Conservation (phyloP, 176 grass and related monocot genomes). For the Urochloa ruziziensis region DNA sequence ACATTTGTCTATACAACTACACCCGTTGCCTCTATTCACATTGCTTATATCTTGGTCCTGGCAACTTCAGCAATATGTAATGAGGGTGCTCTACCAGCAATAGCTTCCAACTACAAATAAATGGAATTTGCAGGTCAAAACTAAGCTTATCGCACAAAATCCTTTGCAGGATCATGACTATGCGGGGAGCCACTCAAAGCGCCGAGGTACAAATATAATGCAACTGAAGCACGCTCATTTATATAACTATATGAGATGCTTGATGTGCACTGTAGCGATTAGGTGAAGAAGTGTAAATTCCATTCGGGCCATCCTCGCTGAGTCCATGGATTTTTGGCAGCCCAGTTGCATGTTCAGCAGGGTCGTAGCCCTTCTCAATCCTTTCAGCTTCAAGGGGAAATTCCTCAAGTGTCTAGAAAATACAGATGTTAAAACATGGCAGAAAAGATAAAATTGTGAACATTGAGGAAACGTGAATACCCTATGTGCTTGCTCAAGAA, state of each 20-base stretch:
- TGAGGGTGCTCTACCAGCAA: background rate
- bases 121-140: constrained; percentile 36
- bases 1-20: background rate
- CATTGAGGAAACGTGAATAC: constrained; percentile 41
- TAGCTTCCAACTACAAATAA: background rate
- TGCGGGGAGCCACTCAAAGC: background rate
- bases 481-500: constrained; percentile 83
- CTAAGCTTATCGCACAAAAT: background rate
- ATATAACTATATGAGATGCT: constrained; percentile 25
- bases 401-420: constrained; percentile 79
- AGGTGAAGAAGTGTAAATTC: constrained; percentile 24
- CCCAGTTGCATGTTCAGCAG: constrained; percentile 43
- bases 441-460: constrained; percentile 6
- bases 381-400: constrained; percentile 77
- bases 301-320: constrained; percentile 4
- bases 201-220: constrained; percentile 7
- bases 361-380: constrained; percentile 59
- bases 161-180: background rate
- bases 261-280: constrained; percentile 30
- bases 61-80: background rate
- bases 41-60: background rate
- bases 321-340: constrained; percentile 50
- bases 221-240: background rate
- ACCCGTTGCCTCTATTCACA: background rate
- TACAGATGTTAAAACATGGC: constrained; percentile 16